Evolutionary conservation across 1,284 basidiomycete genomes (phyloP).

Genomic region (Tilletia walkeri): DNA sequence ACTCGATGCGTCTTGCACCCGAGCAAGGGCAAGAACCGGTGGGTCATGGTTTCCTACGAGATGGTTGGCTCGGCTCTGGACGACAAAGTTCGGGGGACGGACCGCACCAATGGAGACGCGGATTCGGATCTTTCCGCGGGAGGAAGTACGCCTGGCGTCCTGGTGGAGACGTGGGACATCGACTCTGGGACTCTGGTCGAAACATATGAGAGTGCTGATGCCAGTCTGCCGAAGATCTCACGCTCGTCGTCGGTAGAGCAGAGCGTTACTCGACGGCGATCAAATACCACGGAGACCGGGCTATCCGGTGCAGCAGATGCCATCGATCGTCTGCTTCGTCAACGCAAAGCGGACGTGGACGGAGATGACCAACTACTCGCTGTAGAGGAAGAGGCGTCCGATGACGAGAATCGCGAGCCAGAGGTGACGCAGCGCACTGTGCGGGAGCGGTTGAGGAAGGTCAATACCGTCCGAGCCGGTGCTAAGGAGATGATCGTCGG

Average conservation of each 20-base stretch:
- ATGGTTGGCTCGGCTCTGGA: conserved; percentile 12
- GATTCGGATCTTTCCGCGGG: background rate
- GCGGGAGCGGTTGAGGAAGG: background rate
- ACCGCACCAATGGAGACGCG: background rate
- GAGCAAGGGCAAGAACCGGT: conserved; percentile 71
- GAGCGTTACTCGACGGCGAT: conserved; percentile 14
- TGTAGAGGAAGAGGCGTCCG: conserved; percentile 5
- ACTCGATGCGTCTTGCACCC: conserved; percentile 78
- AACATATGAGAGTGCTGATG: conserved; percentile 33
- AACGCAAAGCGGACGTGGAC: conserved; percentile 9
- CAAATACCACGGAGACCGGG: conserved; percentile 19
- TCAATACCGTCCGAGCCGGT: conserved; percentile 9
- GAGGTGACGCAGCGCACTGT: conserved; percentile 6
- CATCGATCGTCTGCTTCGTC: conserved; percentile 39
- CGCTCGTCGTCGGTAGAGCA: background rate
- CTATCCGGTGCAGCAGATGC: conserved; percentile 32
- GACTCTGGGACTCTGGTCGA: conserved; percentile 56
- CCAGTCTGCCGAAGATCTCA: conserved; percentile 13
- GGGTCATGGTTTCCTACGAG: conserved; percentile 80
- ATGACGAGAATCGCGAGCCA: conserved; percentile 18
- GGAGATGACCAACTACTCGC: background rate
- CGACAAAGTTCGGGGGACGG: background rate
- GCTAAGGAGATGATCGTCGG: conserved; percentile 42
- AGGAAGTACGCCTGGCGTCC: conserved; percentile 22
- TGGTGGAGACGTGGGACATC: conserved; percentile 52